Conservation (phyloP, 2,329 filamentous ascomycete species). For the Pestalotiopsis sp. region DNA sequence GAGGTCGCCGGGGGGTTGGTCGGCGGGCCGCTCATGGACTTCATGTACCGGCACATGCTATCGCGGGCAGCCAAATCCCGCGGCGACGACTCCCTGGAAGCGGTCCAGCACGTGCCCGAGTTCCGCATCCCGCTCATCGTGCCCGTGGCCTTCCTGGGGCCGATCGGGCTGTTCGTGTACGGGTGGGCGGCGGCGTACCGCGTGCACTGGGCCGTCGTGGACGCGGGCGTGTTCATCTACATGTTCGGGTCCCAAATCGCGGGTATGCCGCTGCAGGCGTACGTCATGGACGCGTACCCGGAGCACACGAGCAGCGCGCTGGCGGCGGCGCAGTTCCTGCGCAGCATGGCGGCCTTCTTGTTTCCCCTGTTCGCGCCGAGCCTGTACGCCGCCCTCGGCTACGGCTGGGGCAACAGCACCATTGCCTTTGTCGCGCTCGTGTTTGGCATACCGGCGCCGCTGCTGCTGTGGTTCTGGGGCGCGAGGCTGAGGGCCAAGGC, state of each 20-base stretch:
- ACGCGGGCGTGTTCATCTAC: conserved; percentile 36
- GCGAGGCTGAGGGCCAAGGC: conserved; percentile 31
- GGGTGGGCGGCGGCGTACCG: conserved; percentile 44
- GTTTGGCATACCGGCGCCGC: conserved; percentile 43
- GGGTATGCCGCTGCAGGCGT: conserved; percentile 36
- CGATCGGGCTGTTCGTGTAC: conserved; percentile 42
- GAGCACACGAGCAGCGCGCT: conserved; percentile 50
- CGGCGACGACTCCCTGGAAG: neutral
- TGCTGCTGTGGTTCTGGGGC: conserved; percentile 49
- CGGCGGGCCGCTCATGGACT: conserved; percentile 46
- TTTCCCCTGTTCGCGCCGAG: conserved; percentile 53
- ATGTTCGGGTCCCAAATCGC: conserved; percentile 36
- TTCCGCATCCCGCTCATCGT: conserved; percentile 65
- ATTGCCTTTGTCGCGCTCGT: conserved; percentile 46
- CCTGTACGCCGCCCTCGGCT: conserved; percentile 40
- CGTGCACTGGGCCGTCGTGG: conserved; percentile 41
- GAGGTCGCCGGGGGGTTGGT: conserved; percentile 60
- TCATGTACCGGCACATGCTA: conserved; percentile 31
- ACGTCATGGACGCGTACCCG: conserved; percentile 48
- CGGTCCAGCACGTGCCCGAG: conserved; percentile 48
- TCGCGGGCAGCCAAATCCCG: conserved; percentile 7
- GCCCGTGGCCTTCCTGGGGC: conserved; percentile 48
- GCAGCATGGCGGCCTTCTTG: conserved; percentile 47
- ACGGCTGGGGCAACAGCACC: conserved; percentile 45
- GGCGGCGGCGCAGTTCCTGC: conserved; percentile 48